phyloP scores from a whole-genome alignment of 2,329 filamentous ascomycete species.

The Penicillium sp. region DNA sequence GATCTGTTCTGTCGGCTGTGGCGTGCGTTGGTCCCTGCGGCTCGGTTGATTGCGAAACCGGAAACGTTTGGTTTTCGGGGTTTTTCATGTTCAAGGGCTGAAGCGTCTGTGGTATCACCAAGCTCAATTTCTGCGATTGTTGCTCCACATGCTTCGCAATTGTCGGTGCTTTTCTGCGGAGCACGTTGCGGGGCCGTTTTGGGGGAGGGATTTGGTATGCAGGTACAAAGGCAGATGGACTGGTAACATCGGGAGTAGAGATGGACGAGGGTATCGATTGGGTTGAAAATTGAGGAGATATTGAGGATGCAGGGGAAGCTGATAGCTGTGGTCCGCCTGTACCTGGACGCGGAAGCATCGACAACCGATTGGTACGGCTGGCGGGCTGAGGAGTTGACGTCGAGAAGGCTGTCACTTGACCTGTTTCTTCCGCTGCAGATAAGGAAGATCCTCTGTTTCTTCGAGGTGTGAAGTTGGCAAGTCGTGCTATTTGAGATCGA shows the following conservation, averaged over 20 bases:
- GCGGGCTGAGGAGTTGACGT: conserved; percentile 25
- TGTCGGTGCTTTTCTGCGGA: conserved; percentile 48
- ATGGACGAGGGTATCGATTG: conserved; percentile 16
- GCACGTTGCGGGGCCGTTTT: conserved; percentile 42
- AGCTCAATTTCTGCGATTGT: conserved; percentile 33
- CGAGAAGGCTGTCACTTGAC: conserved; percentile 22
- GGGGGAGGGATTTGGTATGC: conserved; percentile 23
- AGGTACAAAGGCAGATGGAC: conserved; percentile 10
- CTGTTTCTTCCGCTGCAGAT: conserved; percentile 33
- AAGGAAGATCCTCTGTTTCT: conserved; percentile 32
- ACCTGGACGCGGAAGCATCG: conserved; percentile 35
- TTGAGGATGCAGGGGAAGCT: conserved; percentile 19
- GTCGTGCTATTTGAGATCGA: conserved; percentile 34
- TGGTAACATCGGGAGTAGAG: conserved; percentile 21
- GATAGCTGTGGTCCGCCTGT: conserved; percentile 25
- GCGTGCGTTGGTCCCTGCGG: conserved; percentile 19
- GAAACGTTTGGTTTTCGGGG: conserved; percentile 5
- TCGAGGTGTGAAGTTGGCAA: conserved; percentile 26
- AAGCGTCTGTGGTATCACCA: conserved; percentile 33
- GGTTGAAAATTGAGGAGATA: conserved; percentile 12
- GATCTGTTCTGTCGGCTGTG: conserved; percentile 19
- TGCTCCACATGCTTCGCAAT: conserved; percentile 40
- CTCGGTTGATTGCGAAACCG: conserved; percentile 17
- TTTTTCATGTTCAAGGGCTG: conserved; percentile 23
- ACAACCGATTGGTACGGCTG: conserved; percentile 31